A percentile compares a stretch with the other conserved stretches of the same genome.
phyloP scores from a whole-genome alignment of 108 stramenopile genomes.

The Bacterosira constricta region DNA sequence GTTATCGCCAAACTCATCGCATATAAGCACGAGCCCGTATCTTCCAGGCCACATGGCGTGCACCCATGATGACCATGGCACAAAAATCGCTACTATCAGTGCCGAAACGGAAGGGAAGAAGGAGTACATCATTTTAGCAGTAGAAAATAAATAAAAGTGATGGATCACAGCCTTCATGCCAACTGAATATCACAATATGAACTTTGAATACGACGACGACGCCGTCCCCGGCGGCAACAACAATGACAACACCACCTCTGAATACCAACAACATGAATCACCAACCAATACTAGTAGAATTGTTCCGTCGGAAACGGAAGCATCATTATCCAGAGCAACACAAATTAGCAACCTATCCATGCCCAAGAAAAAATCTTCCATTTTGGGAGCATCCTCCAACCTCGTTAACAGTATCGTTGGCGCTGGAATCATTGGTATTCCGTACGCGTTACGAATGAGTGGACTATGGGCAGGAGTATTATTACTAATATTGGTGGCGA shows the following conservation, averaged over 20 bases:
- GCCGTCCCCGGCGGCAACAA: no score
- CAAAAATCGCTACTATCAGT: no score
- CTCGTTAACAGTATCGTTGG: constrained; percentile 87
- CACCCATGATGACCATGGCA: no score
- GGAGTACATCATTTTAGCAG: no score
- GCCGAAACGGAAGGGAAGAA: no score
- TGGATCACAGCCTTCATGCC: no score
- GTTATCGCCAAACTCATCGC: no score
- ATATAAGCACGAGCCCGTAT: no score
- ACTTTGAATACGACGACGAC: constrained; percentile 21
- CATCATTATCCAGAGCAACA: background rate
- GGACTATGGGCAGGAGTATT: constrained; percentile 71
- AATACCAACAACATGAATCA: no score
- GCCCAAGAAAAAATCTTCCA: constrained; percentile 65
- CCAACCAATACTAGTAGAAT: background rate
- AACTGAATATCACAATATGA: constrained; percentile 20
- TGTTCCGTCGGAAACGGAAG: background rate
- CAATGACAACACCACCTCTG: background rate
- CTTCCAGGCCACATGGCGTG: no score
- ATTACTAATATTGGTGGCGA: constrained; percentile 60
- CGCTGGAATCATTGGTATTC: constrained; percentile 88
- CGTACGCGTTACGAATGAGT: constrained; percentile 68
- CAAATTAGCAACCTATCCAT: constrained; percentile 33
- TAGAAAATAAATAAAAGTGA: no score
- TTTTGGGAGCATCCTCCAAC: constrained; percentile 72